Percentiles rank a stretch among this genome's conserved stretches.
Conservation (phyloP, 2,329 filamentous ascomycete species). For the Fusarium setosum region DNA sequence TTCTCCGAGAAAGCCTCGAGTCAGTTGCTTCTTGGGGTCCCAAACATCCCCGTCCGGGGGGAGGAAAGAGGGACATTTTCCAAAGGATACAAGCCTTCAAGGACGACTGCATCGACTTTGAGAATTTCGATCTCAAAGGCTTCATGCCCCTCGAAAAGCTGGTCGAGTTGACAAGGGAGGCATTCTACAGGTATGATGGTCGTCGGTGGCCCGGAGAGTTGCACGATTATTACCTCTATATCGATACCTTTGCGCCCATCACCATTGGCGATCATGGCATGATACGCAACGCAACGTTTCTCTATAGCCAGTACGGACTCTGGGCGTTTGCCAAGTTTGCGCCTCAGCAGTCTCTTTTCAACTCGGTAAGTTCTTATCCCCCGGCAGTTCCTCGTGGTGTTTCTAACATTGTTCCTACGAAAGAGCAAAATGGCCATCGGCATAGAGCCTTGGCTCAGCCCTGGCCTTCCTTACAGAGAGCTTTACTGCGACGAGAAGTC, state of each 20-base stretch:
- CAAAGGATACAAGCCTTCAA: neutral
- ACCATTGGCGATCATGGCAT: constrained; percentile 2
- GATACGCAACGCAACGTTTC: constrained; percentile 2
- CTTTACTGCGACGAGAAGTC: neutral
- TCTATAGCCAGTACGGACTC: constrained; percentile 6
- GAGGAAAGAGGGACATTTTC: neutral
- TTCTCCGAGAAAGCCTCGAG: too few relatives aligned
- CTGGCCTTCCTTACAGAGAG: constrained; percentile 8
- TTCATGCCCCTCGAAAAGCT: constrained; percentile 3
- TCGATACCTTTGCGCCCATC: neutral
- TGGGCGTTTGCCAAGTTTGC: constrained; percentile 24
- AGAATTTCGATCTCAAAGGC: neutral
- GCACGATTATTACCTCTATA: too few relatives aligned
- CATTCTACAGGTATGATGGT: constrained; percentile 14
- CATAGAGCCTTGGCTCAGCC: constrained; percentile 6
- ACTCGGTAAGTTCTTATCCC: constrained; percentile 17
- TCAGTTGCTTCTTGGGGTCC: neutral
- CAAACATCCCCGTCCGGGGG: neutral
- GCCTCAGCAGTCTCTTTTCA: constrained; percentile 15
- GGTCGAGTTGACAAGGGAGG: constrained; percentile 3
- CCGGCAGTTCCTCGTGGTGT: neutral
- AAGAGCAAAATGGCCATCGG: constrained; percentile 16
- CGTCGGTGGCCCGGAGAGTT: too few relatives aligned
- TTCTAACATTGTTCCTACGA: neutral
- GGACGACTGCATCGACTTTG: neutral